Percentiles rank a stretch among this genome's conserved stretches.
Conservation (phyloP, 352 stramenopile genomes). For the Globisporangium carolinianum region DNA sequence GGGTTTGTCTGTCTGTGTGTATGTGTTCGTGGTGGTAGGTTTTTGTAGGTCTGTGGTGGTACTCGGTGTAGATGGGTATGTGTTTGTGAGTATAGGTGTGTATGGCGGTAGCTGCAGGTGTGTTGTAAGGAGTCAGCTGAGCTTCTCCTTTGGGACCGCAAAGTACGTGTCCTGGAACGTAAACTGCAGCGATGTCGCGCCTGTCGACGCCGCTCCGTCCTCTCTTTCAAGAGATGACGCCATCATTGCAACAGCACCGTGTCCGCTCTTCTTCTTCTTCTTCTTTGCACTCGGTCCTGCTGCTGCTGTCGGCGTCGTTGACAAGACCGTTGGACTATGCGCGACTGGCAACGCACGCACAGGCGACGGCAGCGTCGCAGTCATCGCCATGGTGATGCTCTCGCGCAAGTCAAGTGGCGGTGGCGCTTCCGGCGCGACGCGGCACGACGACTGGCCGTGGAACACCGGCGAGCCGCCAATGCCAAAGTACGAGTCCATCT, state of each 20-base stretch:
- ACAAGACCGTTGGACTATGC: too few species aligned
- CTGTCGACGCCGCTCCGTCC: background rate
- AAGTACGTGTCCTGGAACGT: conserved; percentile 84
- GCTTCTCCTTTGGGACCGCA: conserved; percentile 30
- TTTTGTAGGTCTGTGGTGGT: too few species aligned
- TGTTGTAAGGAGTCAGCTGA: conserved; percentile 14
- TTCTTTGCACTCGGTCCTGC: conserved; percentile 4
- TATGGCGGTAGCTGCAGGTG: too few species aligned
- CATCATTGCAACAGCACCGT: background rate
- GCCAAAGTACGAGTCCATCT: conserved; percentile 85
- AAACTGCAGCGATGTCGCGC: conserved; percentile 37
- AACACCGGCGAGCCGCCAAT: conserved; percentile 76
- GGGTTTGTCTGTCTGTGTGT: too few species aligned
- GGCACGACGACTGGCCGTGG: conserved; percentile 30
- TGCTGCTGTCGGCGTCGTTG: background rate
- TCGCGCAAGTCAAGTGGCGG: conserved; percentile 52
- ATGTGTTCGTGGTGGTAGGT: too few species aligned
- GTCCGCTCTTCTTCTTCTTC: conserved; percentile 25
- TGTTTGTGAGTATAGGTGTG: too few species aligned
- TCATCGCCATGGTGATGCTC: conserved; percentile 80
- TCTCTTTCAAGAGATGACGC: background rate
- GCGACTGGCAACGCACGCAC: conserved; percentile 3
- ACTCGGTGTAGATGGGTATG: too few species aligned
- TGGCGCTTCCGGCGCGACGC: conserved; percentile 26
- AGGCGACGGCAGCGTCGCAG: conserved; percentile 33